Percentiles rank a stretch among this genome's conserved stretches.
phyloP scores from a whole-genome alignment of 441 rosid genomes.

The Rhodomyrtus psidioides region DNA sequence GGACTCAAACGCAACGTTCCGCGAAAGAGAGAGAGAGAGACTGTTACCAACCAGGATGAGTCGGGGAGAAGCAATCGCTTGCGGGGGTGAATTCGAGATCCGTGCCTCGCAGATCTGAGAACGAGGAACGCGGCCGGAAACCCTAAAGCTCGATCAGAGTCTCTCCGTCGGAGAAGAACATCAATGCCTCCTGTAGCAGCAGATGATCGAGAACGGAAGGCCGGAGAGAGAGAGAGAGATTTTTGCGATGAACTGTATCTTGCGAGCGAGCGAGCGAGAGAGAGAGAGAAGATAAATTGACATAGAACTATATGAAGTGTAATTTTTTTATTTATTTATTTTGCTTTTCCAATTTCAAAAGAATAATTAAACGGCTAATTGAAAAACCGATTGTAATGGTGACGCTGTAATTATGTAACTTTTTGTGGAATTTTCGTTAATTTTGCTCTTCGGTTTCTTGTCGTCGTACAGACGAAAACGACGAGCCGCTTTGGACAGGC shows the following conservation, averaged over 20 bases:
- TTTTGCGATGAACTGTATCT: neutral
- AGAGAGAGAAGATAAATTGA: neutral
- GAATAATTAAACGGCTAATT: neutral
- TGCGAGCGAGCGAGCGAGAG: neutral
- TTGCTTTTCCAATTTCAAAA: neutral
- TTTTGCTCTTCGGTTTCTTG: neutral
- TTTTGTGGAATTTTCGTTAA: neutral
- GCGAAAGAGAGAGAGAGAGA: neutral
- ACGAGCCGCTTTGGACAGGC: neutral
- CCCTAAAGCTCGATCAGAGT: neutral
- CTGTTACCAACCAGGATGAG: neutral
- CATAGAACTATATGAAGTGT: neutral
- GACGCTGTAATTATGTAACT: neutral
- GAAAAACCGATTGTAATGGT: neutral
- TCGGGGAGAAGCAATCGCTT: neutral
- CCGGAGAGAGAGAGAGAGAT: neutral
- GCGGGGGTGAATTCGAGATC: neutral
- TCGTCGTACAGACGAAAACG: neutral
- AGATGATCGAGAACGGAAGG: neutral
- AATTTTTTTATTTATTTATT: neutral
- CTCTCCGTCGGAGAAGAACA: neutral
- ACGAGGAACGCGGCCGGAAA: neutral
- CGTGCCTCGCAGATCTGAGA: neutral
- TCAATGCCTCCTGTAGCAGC: neutral
- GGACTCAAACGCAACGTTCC: neutral